Evolutionary conservation across 169 alveolate species (phyloP).

Genomic region (Plasmodium inui): DNA sequence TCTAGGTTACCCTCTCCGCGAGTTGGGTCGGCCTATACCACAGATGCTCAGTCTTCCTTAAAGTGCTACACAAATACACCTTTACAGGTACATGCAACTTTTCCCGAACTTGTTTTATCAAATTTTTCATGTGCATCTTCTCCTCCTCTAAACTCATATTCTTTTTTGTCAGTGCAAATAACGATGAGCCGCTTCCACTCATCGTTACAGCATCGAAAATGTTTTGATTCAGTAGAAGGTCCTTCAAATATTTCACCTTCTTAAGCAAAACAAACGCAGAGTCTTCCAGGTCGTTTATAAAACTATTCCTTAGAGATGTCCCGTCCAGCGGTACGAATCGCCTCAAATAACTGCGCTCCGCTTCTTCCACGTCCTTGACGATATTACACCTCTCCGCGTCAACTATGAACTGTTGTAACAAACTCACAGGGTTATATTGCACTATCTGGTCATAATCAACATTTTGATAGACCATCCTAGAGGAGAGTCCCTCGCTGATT

Average conservation of each 20-base stretch:
- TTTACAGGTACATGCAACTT: constrained; percentile 25
- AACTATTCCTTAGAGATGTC: constrained; percentile 8
- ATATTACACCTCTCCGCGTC: background rate
- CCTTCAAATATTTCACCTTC: constrained; percentile 33
- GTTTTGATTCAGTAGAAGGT: constrained; percentile 10
- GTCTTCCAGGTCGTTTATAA: constrained; percentile 53
- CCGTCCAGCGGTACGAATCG: constrained; percentile 2
- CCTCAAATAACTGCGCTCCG: constrained; percentile 14
- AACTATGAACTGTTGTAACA: constrained; percentile 20
- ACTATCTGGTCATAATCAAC: constrained; percentile 47
- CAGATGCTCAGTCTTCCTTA: constrained; percentile 11
- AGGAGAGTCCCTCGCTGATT: constrained; percentile 37
- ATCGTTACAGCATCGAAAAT: constrained; percentile 60
- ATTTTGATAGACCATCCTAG: constrained; percentile 47
- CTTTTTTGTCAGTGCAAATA: constrained; percentile 59
- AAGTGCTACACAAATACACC: constrained; percentile 19
- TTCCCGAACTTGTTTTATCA: constrained; percentile 18
- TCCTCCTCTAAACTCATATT: constrained; percentile 7
- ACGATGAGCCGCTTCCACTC: constrained; percentile 73
- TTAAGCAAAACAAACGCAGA: constrained; percentile 40
- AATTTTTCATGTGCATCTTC: constrained; percentile 15
- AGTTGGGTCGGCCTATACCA: constrained; percentile 40
- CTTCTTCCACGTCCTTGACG: constrained; percentile 18
- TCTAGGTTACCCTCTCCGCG: constrained; percentile 9
- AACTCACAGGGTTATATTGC: constrained; percentile 47